Evolutionary conservation across 1,284 basidiomycete genomes (phyloP).

Genomic region (Apiotrichum gamsii): DNA sequence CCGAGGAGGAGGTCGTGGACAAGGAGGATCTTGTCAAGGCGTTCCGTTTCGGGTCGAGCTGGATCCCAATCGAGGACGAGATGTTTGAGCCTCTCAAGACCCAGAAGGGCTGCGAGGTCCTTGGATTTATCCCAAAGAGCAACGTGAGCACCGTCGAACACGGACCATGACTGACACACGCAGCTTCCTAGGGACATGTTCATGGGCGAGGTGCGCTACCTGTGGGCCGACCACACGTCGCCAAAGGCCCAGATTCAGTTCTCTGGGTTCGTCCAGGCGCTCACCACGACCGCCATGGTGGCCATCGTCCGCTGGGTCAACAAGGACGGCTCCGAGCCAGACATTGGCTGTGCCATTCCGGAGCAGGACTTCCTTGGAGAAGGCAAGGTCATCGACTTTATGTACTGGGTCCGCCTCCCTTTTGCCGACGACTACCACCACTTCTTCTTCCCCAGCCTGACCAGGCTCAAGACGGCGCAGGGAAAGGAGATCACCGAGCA

Average conservation of each 20-base stretch:
- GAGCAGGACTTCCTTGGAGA: conserved; percentile 49
- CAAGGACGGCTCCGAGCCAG: conserved; percentile 67
- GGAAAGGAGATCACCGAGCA: conserved; percentile 70
- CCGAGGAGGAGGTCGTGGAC: conserved; percentile 31
- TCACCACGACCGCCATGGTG: conserved; percentile 59
- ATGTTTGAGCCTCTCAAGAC: conserved; percentile 68
- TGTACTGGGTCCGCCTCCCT: conserved; percentile 85
- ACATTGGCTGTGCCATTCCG: conserved; percentile 71
- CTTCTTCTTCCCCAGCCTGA: conserved; percentile 78
- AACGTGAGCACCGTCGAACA: conserved; percentile 52
- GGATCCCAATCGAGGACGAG: conserved; percentile 71
- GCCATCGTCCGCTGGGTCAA: conserved; percentile 77
- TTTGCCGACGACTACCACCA: conserved; percentile 89
- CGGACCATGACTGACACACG: background rate
- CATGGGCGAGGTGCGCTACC: conserved; percentile 80
- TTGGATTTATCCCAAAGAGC: conserved; percentile 67
- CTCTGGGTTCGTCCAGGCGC: conserved; percentile 76
- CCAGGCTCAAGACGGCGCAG: conserved; percentile 65
- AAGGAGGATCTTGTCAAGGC: conserved; percentile 55
- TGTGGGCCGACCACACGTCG: conserved; percentile 69
- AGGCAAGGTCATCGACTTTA: conserved; percentile 61
- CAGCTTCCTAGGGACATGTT: conserved; percentile 73
- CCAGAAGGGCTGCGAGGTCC: conserved; percentile 76
- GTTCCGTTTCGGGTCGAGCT: conserved; percentile 87
- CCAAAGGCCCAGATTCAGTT: conserved; percentile 72